Percentiles rank a stretch among this genome's conserved stretches.
Conservation (phyloP, 208 protist genomes). For the Angomonas ambiguus region DNA sequence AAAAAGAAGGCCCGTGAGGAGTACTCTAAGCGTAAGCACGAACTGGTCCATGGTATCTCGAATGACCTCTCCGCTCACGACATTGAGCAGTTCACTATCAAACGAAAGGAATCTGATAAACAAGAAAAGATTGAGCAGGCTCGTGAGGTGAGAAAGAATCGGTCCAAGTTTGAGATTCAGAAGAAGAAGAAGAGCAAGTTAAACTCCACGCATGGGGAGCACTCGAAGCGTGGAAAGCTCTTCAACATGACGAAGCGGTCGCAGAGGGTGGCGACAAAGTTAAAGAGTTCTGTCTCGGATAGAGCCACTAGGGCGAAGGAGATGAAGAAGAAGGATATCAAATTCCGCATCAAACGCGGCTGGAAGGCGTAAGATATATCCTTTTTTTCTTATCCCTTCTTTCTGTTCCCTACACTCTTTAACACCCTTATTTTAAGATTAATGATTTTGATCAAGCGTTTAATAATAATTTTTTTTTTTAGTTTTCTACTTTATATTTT, state of each 20-base stretch:
- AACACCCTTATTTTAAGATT: not conserved
- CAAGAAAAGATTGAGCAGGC: constrained; percentile 82
- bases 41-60: constrained; percentile 79
- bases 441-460: not conserved
- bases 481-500: constrained; percentile 11
- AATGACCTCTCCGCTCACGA: constrained; percentile 70
- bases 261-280: constrained; percentile 75
- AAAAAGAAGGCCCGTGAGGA: constrained; percentile 65
- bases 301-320: constrained; percentile 70
- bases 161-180: constrained; percentile 83
- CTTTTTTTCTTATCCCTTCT: constrained; percentile 11
- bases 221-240: constrained; percentile 85
- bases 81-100: constrained; percentile 86
- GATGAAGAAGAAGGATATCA: constrained; percentile 92
- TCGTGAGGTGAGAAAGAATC: constrained; percentile 71
- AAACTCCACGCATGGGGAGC: constrained; percentile 81
- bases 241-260: constrained; percentile 91
- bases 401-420: not conserved
- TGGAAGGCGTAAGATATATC: constrained; percentile 72
- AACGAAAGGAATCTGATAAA: constrained; percentile 71
- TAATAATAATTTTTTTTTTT: constrained; percentile 2
- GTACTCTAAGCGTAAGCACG: constrained; percentile 41
- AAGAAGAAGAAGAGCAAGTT: constrained; percentile 90
- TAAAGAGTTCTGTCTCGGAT: constrained; percentile 76
- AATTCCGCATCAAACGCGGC: constrained; percentile 90